A percentile compares a stretch with the other conserved stretches of the same genome.
Conservation (phyloP, 805 yeast species). For the Saccharomyces paradoxus region DNA sequence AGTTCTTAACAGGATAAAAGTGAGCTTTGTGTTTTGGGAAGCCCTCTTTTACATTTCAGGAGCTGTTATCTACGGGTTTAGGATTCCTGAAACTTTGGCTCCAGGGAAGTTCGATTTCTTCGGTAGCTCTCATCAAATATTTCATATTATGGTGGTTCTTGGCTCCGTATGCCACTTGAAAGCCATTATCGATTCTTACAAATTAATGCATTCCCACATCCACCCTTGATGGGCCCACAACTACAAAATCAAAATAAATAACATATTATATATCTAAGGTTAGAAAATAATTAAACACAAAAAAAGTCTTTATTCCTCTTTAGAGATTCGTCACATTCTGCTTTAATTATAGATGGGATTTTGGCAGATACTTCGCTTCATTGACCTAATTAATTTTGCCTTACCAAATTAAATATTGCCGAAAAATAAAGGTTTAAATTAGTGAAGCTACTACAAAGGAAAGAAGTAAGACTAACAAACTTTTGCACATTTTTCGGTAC, state of each 20-base stretch:
- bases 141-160: slow-evolving; percentile 66
- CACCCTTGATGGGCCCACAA: background rate
- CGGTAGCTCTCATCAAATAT: slow-evolving; percentile 81
- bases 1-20: slow-evolving; percentile 45
- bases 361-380: background rate
- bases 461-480: background rate
- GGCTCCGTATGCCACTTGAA: slow-evolving; percentile 71
- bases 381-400: background rate
- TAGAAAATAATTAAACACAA: background rate
- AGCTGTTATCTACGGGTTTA: slow-evolving; percentile 66
- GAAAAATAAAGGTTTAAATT: background rate
- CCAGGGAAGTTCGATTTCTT: slow-evolving; percentile 61
- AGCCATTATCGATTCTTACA: slow-evolving; percentile 56
- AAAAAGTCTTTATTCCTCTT: background rate
- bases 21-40: slow-evolving; percentile 58
- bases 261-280: background rate
- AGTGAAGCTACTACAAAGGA: background rate
- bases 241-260: background rate
- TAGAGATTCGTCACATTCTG: background rate
- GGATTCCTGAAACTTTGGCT: slow-evolving; percentile 62
- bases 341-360: background rate
- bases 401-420: background rate
- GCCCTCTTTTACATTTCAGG: slow-evolving; percentile 70
- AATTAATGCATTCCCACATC: slow-evolving; percentile 21
- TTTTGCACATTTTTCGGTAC: background rate